Evolutionary conservation across 805 yeast genomes (phyloP), one percentile per base, ranked within the genome.

Genomic region (Nakazawaea molendinolei): DNA sequence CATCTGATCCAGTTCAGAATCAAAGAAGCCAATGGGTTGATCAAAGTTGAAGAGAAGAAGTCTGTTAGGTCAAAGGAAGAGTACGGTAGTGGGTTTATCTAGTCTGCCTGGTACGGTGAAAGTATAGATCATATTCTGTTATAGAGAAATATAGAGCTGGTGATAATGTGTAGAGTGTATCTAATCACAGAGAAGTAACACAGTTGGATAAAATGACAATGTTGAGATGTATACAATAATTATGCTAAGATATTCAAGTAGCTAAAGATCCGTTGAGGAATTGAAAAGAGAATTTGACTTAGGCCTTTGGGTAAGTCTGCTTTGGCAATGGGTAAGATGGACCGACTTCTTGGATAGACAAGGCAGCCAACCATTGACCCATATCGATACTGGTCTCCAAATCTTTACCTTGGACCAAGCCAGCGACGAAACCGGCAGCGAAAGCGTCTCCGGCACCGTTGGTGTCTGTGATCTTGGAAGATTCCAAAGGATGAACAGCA

Each of bases 371-470:
- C 97, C 97, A 89, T 67, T 90, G 97, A 47, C 97, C 97, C 60
- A 79, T 74, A 50, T 81, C 86, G 44, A 90, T 71, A 36, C 73
- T 53, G 28, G 78, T 67, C 17, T 64, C 65, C 39, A 86, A 56
- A 20, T 71, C 49, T 58, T 82, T 76, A 46, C 79, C 86, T 60
- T 79, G 65, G 39, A 86, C 94, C 47, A 89, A 65, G 40, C 89
- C 92, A 43, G 95, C 95, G 45, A 87, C 63, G 61, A 90, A 89
- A 41, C 97, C 97, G 52, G 92, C 94, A 39, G 97, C 97, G 56
- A 90, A 90, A 10, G 97, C 96, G 58, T 90, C 97, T 62, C 97
- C 97, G 31, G 97, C 97, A 68, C 98, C 98, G 67, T 90, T 92
- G 54, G 97, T 86, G 69, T 92, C 99, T 41, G 72, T 79, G 42